Base-by-base conservation (phyloP, 1,139 yeast species). In the Kodamaea sp. region DNA sequence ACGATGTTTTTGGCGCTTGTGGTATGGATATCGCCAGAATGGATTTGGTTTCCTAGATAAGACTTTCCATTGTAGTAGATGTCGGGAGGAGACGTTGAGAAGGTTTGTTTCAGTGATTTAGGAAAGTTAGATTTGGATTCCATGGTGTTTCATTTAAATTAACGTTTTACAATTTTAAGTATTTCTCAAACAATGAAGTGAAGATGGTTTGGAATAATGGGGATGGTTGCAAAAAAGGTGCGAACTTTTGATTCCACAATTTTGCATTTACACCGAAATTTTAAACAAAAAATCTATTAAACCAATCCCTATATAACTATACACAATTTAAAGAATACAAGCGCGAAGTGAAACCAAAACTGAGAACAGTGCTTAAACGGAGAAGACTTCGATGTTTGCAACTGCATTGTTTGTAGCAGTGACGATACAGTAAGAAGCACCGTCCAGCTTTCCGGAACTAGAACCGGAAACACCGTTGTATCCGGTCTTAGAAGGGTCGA, bases 361-460 rank as follows among this genome's bases (percentile, higher is more conserved):
- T 18, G 21, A 9, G 6, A 7, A 9, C 21, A 18, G 9, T 18
- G 11, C 26, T 32, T 41, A 44, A 27, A 41, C 38, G 18, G 25
- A 26, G 37, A 87, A 87, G 6, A 87, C 83, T 57, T 85, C 95
- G 50, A 88, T 78, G 39, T 67, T 74, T 26, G 94, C 95, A 39
- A 69, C 69, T 26, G 84, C 69, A 37, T 77, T 73, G 47, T 78
- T 72, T 33, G 65, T 62, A 24, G 87, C 95, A 26, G 95, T 86
- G 31, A 86, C 87, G 34, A 86, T 84, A 70, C 96, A 88, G 74
- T 76, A 87, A 14, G 75, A 68, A 30, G 84, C 94, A 45, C 81
- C 85, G 31, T 59, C 54, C 28, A 83, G 85, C 35, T 82, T 78
- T 33, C 80, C 79, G 29, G 58, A 51, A 20, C 63, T 50, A 15